Conservation (phyloP, 371 early-diverging fungal species). For the Mucor sp. region DNA sequence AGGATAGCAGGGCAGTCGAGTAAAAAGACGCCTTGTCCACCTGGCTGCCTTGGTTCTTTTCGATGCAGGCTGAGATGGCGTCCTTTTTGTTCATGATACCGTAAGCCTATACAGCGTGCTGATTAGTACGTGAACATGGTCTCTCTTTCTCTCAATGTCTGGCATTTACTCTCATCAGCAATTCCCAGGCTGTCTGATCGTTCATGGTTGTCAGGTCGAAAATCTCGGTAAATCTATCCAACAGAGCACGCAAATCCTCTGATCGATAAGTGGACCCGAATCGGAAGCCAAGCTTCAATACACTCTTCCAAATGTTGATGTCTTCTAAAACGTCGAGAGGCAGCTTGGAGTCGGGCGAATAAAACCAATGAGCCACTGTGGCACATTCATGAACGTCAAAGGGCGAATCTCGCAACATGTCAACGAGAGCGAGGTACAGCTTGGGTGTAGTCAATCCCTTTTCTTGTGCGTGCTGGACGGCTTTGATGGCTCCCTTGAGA, state of each 20-base stretch:
- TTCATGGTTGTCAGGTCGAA: constrained; percentile 20
- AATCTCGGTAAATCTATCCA: constrained; percentile 21
- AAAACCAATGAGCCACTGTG: constrained; percentile 35
- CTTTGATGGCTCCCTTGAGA: constrained; percentile 14
- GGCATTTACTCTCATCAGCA: constrained; percentile 37
- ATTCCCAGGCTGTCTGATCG: constrained; percentile 29
- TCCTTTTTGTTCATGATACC: constrained; percentile 30
- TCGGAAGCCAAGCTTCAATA: constrained; percentile 32
- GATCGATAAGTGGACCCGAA: constrained; percentile 19
- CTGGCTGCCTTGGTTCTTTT: not conserved
- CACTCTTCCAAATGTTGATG: constrained; percentile 31
- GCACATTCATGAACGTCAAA: constrained; percentile 22
- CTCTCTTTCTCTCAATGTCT: too few relatives aligned
- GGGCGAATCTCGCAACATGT: constrained; percentile 15
- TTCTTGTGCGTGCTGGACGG: constrained; percentile 12
- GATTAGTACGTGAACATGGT: too few relatives aligned
- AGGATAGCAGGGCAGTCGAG: constrained; percentile 20
- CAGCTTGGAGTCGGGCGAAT: constrained; percentile 10
- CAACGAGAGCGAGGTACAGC: constrained; percentile 12
- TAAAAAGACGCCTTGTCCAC: not conserved
- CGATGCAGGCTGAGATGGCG: not conserved
- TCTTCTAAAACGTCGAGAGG: constrained; percentile 20
- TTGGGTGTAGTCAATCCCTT: constrained; percentile 11
- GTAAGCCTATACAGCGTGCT: not conserved
- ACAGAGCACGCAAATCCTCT: constrained; percentile 30